Conservation (phyloP, 1,284 basidiomycete genomes). For the Ganoderma meredithae region DNA sequence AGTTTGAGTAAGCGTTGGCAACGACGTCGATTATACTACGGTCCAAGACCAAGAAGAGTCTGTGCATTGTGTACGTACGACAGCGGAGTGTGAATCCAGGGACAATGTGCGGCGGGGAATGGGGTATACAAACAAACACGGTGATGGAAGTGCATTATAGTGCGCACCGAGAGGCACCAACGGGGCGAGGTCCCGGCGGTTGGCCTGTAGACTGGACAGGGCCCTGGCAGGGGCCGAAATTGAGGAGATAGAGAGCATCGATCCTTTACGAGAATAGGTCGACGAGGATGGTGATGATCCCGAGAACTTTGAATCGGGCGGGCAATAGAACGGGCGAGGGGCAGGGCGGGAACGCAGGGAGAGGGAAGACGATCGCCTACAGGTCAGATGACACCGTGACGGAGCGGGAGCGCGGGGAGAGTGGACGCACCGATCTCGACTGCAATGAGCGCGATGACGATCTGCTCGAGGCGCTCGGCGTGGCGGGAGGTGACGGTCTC, state of each 20-base stretch:
- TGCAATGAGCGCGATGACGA: slow-evolving; percentile 92
- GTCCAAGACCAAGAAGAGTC: not conserved
- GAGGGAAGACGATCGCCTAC: not conserved
- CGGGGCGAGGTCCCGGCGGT: not conserved
- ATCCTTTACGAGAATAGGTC: slow-evolving; percentile 57
- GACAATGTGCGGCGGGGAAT: not conserved
- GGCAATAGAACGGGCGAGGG: not conserved
- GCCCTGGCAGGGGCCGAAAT: not conserved
- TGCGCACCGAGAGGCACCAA: not conserved
- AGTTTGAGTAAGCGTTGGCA: not conserved
- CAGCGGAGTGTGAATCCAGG: slow-evolving; percentile 4
- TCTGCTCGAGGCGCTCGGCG: slow-evolving; percentile 93
- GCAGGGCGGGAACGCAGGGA: not conserved
- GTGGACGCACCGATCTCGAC: slow-evolving; percentile 78
- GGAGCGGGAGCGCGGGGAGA: slow-evolving; percentile 7
- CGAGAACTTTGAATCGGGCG: slow-evolving; percentile 55
- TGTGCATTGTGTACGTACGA: not conserved
- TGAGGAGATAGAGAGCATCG: slow-evolving; percentile 3
- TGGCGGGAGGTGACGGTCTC: slow-evolving; percentile 94
- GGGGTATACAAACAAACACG: slow-evolving; percentile 10
- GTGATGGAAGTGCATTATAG: not conserved
- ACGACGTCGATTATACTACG: not conserved
- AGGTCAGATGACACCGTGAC: slow-evolving; percentile 1
- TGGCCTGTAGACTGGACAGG: not conserved
- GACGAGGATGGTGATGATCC: slow-evolving; percentile 76